Evolutionary conservation across 495 filamentous ascomycete species (phyloP), one percentile per base, ranked within the genome.

Genomic region (Oidiodendron maius): DNA sequence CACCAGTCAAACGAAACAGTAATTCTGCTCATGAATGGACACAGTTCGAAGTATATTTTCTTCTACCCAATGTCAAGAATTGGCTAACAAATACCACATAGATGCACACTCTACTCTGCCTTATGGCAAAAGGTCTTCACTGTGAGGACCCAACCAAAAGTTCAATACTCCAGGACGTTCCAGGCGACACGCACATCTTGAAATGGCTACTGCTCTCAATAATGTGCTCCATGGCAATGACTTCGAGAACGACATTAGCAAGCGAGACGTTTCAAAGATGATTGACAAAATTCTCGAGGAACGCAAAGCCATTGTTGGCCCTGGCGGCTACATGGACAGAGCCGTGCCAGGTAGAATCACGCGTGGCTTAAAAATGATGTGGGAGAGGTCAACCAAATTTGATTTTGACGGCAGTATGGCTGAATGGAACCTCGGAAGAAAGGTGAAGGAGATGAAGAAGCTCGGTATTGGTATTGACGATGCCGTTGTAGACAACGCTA

Each of bases 131-230:
- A 24, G 40, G 36, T 24, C 23, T 40, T 26, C 41, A 56, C 35
- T 21, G 48, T 20, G 50, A 40, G 38, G 49, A 30, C 1, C 20
- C n/a, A 4, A 17, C 20, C 40, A 51, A 44, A 12, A 4, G 44
- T 21, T 42, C 37, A 50, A 48, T 11, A 26, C 2, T n/a, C 4
- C 32, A 9, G 40, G 35, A 13, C 9, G 17, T 11, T 17, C 28
- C n/a, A 38, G 44, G 3, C 12, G 30, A 6, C 44, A 54, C 23
- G 34, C 51, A 28, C 40, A 50, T 8, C 23, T 51, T 10, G 22
- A 36, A 4, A 57, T 65, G 38, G 46, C 53, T 11, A 54, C 59
- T 1, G 25, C 38, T 8, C 52, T 64, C 40, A 64, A 64, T 34
- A 26, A 50, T 11, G 59, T 59, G 10, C 40, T 64, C 6, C 42